Conservation (phyloP, 2,329 filamentous ascomycete species). For the Monosporascus sp. region DNA sequence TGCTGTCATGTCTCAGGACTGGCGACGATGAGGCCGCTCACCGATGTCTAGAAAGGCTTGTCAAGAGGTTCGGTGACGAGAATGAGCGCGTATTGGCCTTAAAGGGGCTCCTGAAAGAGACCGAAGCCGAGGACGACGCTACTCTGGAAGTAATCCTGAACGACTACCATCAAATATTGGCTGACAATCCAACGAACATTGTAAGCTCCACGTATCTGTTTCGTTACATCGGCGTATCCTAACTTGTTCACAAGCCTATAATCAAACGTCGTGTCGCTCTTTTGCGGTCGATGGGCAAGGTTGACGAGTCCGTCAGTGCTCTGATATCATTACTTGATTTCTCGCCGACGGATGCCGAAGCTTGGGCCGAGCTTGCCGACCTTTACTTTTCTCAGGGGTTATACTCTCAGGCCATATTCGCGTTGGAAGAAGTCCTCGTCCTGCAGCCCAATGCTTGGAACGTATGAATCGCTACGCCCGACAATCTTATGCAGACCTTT, state of each 20-base stretch:
- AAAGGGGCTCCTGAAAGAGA: constrained; percentile 78
- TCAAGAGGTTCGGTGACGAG: constrained; percentile 70
- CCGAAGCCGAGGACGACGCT: constrained; percentile 60
- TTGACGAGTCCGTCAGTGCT: constrained; percentile 66
- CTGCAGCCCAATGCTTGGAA: constrained; percentile 93
- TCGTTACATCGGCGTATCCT: constrained; percentile 2
- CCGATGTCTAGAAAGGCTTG: constrained; percentile 68
- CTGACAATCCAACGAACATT: constrained; percentile 72
- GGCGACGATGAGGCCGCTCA: constrained; percentile 76
- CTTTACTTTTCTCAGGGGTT: constrained; percentile 76
- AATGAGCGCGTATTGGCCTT: constrained; percentile 87
- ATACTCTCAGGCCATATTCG: constrained; percentile 78
- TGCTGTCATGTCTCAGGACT: constrained; percentile 77
- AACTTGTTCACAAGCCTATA: constrained; percentile 55
- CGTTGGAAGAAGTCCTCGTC: constrained; percentile 84
- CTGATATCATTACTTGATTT: constrained; percentile 73
- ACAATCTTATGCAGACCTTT: background rate
- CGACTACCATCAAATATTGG: constrained; percentile 72
- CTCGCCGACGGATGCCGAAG: constrained; percentile 84
- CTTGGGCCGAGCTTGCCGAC: constrained; percentile 88
- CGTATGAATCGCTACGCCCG: constrained; percentile 45
- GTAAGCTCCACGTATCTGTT: constrained; percentile 41
- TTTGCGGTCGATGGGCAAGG: constrained; percentile 66
- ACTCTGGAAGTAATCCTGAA: constrained; percentile 66
- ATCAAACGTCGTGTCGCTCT: constrained; percentile 80